Percentiles rank a stretch among this genome's conserved stretches.
Conservation (phyloP, 2,329 filamentous ascomycete genomes). For the Nannizziopsis barbatae region DNA sequence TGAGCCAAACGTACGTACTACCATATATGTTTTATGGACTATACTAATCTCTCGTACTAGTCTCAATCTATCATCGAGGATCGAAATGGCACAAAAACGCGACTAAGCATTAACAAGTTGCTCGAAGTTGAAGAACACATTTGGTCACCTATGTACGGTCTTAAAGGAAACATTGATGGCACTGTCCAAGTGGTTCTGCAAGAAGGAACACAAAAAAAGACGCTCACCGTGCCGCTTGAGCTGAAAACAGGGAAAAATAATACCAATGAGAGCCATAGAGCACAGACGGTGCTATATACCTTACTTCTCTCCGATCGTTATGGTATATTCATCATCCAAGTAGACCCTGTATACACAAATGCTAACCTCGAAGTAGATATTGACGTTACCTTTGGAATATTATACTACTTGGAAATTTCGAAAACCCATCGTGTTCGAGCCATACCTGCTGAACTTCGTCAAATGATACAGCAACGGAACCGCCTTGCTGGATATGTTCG, state of each 20-base stretch:
- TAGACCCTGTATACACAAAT: not conserved
- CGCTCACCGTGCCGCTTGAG: slow-evolving; percentile 81
- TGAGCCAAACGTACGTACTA: slow-evolving; percentile 50
- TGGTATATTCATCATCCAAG: slow-evolving; percentile 33
- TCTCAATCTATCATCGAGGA: slow-evolving; percentile 64
- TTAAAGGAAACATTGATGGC: slow-evolving; percentile 96
- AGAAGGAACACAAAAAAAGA: slow-evolving; percentile 54
- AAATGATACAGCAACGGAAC: slow-evolving; percentile 96
- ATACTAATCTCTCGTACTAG: slow-evolving; percentile 27
- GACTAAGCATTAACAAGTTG: slow-evolving; percentile 81
- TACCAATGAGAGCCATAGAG: slow-evolving; percentile 69
- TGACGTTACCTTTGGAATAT: slow-evolving; percentile 74
- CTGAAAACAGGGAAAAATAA: slow-evolving; percentile 83
- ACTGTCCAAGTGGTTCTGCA: slow-evolving; percentile 80
- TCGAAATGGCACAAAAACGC: slow-evolving; percentile 61
- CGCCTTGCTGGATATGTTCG: slow-evolving; percentile 75
- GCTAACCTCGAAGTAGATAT: slow-evolving; percentile 47
- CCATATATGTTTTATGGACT: not conserved
- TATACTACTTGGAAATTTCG: slow-evolving; percentile 92
- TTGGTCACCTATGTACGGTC: slow-evolving; percentile 93
- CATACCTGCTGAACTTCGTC: slow-evolving; percentile 74
- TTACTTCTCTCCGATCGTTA: slow-evolving; percentile 87
- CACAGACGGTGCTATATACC: slow-evolving; percentile 91
- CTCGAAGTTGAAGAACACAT: slow-evolving; percentile 96
- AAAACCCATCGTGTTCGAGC: slow-evolving; percentile 76